Percentiles rank a stretch among this genome's conserved stretches.
These are phyloP conservation scores for Eutreptiella sp. DNA, from an alignment of 208 protist species.

Conservation along the genomic window DNA sequence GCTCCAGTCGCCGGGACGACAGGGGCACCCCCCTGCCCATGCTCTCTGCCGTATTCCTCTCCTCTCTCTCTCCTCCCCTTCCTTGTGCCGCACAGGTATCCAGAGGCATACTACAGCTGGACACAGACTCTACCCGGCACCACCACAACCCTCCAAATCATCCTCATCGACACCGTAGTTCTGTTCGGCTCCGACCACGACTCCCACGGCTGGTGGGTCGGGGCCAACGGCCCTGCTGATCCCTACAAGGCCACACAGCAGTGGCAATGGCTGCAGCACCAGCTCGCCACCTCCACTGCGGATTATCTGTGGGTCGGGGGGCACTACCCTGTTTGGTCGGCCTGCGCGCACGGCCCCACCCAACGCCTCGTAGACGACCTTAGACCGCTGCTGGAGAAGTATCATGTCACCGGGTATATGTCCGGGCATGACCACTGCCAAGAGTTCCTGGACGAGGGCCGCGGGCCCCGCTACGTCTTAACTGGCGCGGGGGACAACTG, in stretches of 20 bases:
- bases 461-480: not conserved
- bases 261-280: constrained; percentile 1
- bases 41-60: no score
- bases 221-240: not conserved
- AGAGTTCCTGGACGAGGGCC: not conserved
- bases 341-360: constrained; percentile 9
- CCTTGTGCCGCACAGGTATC: no score
- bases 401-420: constrained; percentile 1
- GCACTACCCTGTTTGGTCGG: constrained; percentile 6
- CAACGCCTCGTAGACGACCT: not conserved
- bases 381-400: constrained; percentile 2
- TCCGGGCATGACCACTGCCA: constrained; percentile 7
- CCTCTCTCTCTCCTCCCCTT: no score
- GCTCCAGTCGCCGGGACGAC: no score
- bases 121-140: not conserved
- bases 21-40: no score
- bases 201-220: not conserved
- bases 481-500: not conserved
- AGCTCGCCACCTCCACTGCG: not conserved
- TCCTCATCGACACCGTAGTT: constrained; percentile 6
- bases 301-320: constrained; percentile 7
- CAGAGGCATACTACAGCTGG: constrained; percentile 12
- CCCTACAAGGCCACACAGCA: not conserved
- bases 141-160: not conserved
- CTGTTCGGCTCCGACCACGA: constrained; percentile 1